phyloP scores from a whole-genome alignment of 202 grass and related monocot genomes.

The Bolboschoenoplectus hybrid region DNA sequence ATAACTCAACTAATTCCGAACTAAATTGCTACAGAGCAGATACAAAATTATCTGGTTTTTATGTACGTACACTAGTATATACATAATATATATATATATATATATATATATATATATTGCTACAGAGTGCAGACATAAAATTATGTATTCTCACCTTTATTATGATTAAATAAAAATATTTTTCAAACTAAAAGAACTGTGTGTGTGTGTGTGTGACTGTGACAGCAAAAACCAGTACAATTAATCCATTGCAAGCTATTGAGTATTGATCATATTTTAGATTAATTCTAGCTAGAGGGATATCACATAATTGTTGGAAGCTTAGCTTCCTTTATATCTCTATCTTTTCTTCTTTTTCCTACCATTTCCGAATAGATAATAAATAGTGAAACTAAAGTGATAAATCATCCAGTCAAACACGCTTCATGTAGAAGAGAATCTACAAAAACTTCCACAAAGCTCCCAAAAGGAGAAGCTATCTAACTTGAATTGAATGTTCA shows the following conservation, averaged over 20 bases:
- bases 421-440: conserved; percentile 89
- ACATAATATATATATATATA: too few relatives aligned
- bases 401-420: conserved; percentile 99
- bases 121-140: not conserved
- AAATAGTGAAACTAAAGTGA: conserved; percentile 51
- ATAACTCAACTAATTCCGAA: too few relatives aligned
- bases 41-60: too few relatives aligned
- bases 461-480: conserved; percentile 36
- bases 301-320: not conserved
- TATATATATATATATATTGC: too few relatives aligned
- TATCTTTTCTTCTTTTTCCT: conserved; percentile 33
- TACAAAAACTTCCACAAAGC: conserved; percentile 66
- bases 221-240: not conserved
- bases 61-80: too few relatives aligned
- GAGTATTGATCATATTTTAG: too few relatives aligned
- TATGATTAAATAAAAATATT: not conserved
- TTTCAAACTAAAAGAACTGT: not conserved
- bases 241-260: too few relatives aligned
- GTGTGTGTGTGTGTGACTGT: not conserved
- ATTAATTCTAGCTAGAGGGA: not conserved
- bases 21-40: too few relatives aligned
- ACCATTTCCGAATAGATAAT: conserved; percentile 26
- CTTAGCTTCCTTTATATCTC: not conserved
- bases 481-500: conserved; percentile 24
- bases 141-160: not conserved